Conservation (phyloP, 2,329 filamentous ascomycete species). For the Hymenoscyphus fraxineus region DNA sequence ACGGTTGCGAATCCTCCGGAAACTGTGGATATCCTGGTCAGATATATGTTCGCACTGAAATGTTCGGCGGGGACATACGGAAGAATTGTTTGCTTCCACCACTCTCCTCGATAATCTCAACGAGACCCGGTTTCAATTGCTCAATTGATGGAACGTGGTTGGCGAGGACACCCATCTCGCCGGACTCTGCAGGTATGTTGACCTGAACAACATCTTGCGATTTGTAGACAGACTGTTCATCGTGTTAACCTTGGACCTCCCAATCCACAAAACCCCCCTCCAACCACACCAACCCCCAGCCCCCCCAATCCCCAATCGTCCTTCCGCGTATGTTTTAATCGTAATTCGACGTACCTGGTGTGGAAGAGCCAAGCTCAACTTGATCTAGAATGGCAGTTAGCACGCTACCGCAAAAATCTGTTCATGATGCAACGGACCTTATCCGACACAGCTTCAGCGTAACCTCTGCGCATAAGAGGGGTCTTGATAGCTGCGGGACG, state of each 20-base stretch:
- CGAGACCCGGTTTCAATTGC: constrained; percentile 93
- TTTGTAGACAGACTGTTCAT: constrained; percentile 66
- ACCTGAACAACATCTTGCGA: constrained; percentile 80
- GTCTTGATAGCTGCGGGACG: constrained; percentile 73
- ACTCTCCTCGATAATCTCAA: constrained; percentile 93
- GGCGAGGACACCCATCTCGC: constrained; percentile 98
- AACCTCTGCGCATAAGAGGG: constrained; percentile 80
- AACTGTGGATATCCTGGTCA: constrained; percentile 49
- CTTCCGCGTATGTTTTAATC: constrained; percentile 7
- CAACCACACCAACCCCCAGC: constrained; percentile 21
- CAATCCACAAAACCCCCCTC: background rate
- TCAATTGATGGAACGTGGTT: constrained; percentile 99
- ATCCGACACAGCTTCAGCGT: constrained; percentile 82
- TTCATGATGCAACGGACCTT: constrained; percentile 52
- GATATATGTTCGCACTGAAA: background rate
- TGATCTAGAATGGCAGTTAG: constrained; percentile 60
- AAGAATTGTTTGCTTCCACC: constrained; percentile 95
- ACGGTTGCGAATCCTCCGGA: constrained; percentile 96
- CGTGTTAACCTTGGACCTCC: constrained; percentile 28
- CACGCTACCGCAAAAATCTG: constrained; percentile 25
- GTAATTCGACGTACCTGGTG: constrained; percentile 75
- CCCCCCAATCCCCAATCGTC: constrained; percentile 13
- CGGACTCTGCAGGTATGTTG: constrained; percentile 96
- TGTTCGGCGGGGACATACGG: constrained; percentile 59
- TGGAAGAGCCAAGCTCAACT: constrained; percentile 95